phyloP scores from a whole-genome alignment of 1,284 basidiomycete genomes.

The Butyriboletus appendiculatus region DNA sequence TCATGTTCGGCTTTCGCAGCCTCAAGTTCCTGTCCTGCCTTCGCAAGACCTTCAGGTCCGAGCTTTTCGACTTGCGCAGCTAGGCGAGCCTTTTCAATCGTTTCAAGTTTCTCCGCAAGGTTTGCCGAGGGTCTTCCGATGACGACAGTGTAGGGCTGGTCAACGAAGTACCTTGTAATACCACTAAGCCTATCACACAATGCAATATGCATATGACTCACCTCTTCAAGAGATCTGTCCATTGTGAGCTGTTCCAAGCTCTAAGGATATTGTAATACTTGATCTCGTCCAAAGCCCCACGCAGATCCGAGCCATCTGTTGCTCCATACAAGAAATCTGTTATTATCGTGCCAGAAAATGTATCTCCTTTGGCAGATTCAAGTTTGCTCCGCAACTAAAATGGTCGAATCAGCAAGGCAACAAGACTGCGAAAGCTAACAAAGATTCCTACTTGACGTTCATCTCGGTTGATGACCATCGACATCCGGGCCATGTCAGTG shows the following conservation, averaged over 20 bases:
- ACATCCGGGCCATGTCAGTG: conserved; percentile 92
- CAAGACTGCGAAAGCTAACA: not conserved
- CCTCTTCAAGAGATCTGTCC: conserved; percentile 82
- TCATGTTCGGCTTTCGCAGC: conserved; percentile 89
- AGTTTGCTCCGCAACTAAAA: conserved; percentile 70
- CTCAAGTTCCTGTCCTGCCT: conserved; percentile 71
- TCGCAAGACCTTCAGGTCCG: conserved; percentile 81
- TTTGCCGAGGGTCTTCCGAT: conserved; percentile 87
- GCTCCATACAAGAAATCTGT: conserved; percentile 89
- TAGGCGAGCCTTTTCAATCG: conserved; percentile 80
- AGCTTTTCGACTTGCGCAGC: conserved; percentile 69
- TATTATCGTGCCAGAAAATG: conserved; percentile 74
- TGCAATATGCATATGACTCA: conserved; percentile 37
- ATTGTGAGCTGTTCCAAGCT: conserved; percentile 76
- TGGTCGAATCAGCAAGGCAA: conserved; percentile 3
- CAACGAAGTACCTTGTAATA: conserved; percentile 70
- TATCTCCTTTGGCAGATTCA: conserved; percentile 76
- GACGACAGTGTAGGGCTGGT: conserved; percentile 71
- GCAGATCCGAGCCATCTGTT: conserved; percentile 81
- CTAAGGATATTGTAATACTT: conserved; percentile 68
- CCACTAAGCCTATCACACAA: conserved; percentile 5
- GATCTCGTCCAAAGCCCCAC: conserved; percentile 78
- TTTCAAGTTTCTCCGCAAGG: conserved; percentile 83
- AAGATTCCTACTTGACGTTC: conserved; percentile 69
- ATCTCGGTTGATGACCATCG: conserved; percentile 85